Percentiles rank a stretch among this genome's conserved stretches.
Conservation (phyloP, 176 grass and related monocot genomes). For the Dactylis glomerata region DNA sequence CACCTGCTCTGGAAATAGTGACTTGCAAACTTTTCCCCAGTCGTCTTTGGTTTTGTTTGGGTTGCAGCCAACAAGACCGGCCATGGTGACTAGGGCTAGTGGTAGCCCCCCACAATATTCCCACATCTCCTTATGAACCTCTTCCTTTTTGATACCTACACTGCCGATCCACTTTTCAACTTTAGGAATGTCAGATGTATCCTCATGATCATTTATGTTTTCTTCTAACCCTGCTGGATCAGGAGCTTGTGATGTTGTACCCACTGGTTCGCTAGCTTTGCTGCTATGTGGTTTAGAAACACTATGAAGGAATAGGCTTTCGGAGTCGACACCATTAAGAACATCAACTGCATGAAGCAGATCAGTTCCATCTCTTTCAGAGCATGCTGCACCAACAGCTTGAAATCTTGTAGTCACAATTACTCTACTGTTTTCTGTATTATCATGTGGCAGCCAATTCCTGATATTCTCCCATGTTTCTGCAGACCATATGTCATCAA, state of each 20-base stretch:
- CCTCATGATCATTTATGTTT: no score
- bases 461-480: background rate
- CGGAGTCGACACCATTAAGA: background rate
- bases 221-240: no score
- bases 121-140: background rate
- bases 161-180: background rate
- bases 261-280: background rate
- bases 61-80: background rate
- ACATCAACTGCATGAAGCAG: background rate
- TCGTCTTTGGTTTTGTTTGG: background rate
- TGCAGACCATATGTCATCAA: background rate
- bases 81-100: background rate
- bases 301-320: background rate
- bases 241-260: no score
- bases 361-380: background rate
- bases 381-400: background rate
- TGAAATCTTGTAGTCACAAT: constrained; percentile 8
- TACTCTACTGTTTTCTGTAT: background rate
- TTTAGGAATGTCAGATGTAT: no score
- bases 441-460: background rate
- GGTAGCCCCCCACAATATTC: background rate
- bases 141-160: background rate
- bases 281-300: background rate
- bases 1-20: background rate
- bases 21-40: background rate